Conservation (phyloP, 768 basidiomycete genomes). For the Tubosaeta brunneosetosa region DNA sequence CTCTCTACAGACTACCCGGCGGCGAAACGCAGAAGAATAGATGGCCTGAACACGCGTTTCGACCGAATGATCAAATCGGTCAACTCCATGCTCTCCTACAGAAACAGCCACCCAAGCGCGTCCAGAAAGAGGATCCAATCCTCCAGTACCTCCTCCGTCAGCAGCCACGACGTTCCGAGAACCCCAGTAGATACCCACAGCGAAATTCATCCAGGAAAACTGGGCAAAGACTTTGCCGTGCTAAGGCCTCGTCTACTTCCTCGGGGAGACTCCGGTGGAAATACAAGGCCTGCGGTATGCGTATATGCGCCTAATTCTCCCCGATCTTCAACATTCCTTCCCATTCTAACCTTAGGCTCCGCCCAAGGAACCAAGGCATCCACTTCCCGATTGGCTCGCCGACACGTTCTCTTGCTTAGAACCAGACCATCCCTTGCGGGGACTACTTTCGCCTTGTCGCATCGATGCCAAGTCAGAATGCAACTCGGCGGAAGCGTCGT, state of each 20-base stretch:
- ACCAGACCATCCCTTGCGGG: constrained; percentile 32
- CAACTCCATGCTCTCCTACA: constrained; percentile 34
- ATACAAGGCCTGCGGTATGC: constrained; percentile 21
- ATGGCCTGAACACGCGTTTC: constrained; percentile 53
- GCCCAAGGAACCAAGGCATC: constrained; percentile 18
- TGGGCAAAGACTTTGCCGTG: constrained; percentile 40
- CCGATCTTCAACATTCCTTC: constrained; percentile 8
- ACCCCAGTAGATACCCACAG: constrained; percentile 41
- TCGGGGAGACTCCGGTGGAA: constrained; percentile 6
- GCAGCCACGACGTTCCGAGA: constrained; percentile 37
- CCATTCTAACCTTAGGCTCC: constrained; percentile 15
- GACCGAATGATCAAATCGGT: constrained; percentile 66
- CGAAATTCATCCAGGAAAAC: constrained; percentile 27
- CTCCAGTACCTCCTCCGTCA: constrained; percentile 42
- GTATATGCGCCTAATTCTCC: constrained; percentile 25
- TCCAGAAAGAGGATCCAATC: constrained; percentile 35
- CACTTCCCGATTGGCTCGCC: constrained; percentile 55
- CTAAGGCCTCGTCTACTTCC: constrained; percentile 28
- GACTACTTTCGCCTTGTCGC: constrained; percentile 24
- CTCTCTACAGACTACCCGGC: constrained; percentile 7
- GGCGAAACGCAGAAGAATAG: constrained; percentile 47
- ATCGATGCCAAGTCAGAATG: constrained; percentile 1
- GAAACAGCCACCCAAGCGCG: constrained; percentile 14
- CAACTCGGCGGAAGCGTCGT: neutral
- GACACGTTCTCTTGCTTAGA: constrained; percentile 46